Evolutionary conservation across 176 grass and related monocot species (phyloP).

Genomic region (Zizania latifolia): DNA sequence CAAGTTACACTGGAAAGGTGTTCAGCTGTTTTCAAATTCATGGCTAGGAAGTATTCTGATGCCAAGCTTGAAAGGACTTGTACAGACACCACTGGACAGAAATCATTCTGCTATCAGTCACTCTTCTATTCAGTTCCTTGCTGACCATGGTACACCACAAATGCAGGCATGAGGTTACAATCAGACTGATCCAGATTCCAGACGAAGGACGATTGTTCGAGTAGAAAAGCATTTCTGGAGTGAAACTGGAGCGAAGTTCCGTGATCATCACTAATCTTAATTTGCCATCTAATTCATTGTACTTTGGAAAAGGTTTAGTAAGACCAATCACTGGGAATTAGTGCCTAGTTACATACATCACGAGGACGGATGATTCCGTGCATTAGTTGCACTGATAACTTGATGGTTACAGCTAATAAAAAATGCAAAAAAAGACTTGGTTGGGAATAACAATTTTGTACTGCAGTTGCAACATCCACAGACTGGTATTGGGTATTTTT

Average conservation of each 20-base stretch:
- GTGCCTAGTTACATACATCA: not conserved
- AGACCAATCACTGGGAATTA: not conserved
- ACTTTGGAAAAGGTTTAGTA: not conserved
- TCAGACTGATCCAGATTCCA: not conserved
- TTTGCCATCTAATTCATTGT: not conserved
- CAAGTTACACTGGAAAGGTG: not conserved
- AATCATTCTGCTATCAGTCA: not conserved
- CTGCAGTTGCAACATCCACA: not conserved
- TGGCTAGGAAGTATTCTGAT: constrained; percentile 16
- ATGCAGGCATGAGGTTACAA: not conserved
- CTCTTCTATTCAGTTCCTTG: constrained; percentile 19
- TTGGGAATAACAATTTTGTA: not conserved
- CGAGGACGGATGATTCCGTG: not conserved
- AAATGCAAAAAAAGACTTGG: not conserved
- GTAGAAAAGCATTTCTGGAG: not conserved
- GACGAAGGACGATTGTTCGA: not conserved
- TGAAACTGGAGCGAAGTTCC: not conserved
- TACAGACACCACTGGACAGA: constrained; percentile 21
- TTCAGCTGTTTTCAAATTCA: constrained; percentile 20
- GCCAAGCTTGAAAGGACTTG: constrained; percentile 30
- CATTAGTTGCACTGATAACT: not conserved
- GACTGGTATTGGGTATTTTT: not conserved
- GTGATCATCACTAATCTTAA: not conserved
- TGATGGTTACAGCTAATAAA: not conserved
- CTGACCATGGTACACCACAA: constrained; percentile 7